Evolutionary conservation across 805 yeast species (phyloP), one percentile per base, ranked within the genome.

Genomic region (Limtongia smithiae): DNA sequence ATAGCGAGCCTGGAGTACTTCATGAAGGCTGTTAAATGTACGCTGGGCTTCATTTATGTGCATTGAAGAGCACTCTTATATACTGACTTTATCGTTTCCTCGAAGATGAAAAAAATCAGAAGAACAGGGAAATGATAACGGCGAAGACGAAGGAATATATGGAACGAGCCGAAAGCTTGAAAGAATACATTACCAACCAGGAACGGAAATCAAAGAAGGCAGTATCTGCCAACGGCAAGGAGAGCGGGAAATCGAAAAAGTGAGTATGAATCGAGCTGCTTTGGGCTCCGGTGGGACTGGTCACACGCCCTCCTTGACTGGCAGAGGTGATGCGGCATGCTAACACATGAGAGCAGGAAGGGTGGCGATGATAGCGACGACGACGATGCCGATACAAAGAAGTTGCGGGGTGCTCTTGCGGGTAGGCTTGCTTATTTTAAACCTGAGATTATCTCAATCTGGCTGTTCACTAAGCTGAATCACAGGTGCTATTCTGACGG

Each of bases 1-100:
- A 90, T 86, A 71, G 85, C 85, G 61, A 97, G 97, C 1, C 73
- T 93, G 48, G 97, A 93, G 67, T 93, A 93, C 69, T 74, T 93
- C 61, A 89, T 93, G 96, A 74, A 89, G 59, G 98, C 98, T 3
- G 75, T 93, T 60, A 93, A 93, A 69, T 91, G 70, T 65, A 54
- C 28, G 68, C 50, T 24, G 67, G 54, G 3, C 15, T 28, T 17
- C 14, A 14, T 27, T 17, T n/a, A n/a, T n/a, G n/a, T n/a, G n/a
- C n/a, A n/a, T n/a, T n/a, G n/a, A n/a, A n/a, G n/a, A n/a, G n/a
- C n/a, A n/a, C n/a, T n/a, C n/a, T n/a, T n/a, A n/a, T n/a, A n/a
- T 34, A 34, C 40, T 40, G 24, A 37, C 35, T 17, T 32, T 20
- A n/a, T n/a, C 8, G 14, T 6, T 12, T 35, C 44, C 11, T 4